Evolutionary conservation across 768 basidiomycete species (phyloP), one percentile per base, ranked within the genome.

Genomic region (Cyclocybe aegerita): DNA sequence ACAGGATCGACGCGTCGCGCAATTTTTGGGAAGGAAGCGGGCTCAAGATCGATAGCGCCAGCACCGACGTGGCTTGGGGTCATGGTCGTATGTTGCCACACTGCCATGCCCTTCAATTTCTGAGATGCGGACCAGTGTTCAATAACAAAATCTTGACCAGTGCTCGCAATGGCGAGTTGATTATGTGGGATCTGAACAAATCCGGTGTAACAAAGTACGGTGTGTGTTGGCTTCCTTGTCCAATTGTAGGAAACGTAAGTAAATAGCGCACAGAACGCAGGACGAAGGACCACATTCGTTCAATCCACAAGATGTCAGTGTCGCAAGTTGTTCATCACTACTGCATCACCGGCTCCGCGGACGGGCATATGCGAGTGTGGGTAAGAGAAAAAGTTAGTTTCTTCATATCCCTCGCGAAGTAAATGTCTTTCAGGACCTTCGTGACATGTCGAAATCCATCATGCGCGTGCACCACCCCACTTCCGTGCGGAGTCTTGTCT

Each of bases 11-110:
- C 49, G 75, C 77, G 7, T 85, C 86, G 9, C 79, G 84, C 42
- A 91, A 91, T 60, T 70, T 88, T 41, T 92, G 90, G 90, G 85
- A 83, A 7, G 81, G 82, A 0, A 88, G 82, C 48, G 87, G 86
- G 0, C 69, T 92, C 48, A 91, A 90, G 67, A 81, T 87, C 14
- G 89, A 91, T 47, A 85, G 86, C 60, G 79, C 85, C 0, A 84
- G 79, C 57, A 92, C 89, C 0, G 89, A 89, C 59, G 83, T 91
- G 14, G 85, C 81, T n/a, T 92, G 90, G 90, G 85, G 83, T 17
- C 75, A 76, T 57, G 86, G 84, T 46, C 65, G 86, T 87, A 52
- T 49, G 81, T 72, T 17, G 23, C 49, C 46, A 29, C 33, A 36
- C 32, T 49, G 15, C 23, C 35, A 33, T 12, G 4, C 35, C 35